A percentile compares a stretch with the other conserved stretches of the same genome.
These are phyloP conservation scores for Graphium sp. DNA, from an alignment of 2,329 filamentous ascomycete species.

Conservation along the genomic window DNA sequence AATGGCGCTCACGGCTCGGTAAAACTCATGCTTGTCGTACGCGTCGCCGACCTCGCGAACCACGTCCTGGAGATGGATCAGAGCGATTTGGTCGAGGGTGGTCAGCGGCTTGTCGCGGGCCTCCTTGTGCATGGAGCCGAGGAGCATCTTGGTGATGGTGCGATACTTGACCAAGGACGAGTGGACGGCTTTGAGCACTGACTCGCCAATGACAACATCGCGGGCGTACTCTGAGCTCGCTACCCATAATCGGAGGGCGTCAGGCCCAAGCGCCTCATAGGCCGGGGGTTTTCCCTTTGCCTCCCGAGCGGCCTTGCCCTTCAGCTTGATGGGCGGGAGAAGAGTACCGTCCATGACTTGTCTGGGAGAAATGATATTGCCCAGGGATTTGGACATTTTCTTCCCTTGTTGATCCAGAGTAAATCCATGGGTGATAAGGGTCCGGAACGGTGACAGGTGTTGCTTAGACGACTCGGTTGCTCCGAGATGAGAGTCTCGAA, in stretches of 20 bases:
- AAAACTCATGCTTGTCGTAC: slow-evolving; percentile 63
- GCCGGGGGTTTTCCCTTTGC: slow-evolving; percentile 9
- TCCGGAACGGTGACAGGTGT: slow-evolving; percentile 54
- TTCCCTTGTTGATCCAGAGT: slow-evolving; percentile 77
- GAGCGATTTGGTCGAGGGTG: slow-evolving; percentile 54
- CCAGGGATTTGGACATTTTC: slow-evolving; percentile 97
- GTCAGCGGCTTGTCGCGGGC: slow-evolving; percentile 33
- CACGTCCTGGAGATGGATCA: slow-evolving; percentile 54
- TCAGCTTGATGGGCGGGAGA: slow-evolving; percentile 50
- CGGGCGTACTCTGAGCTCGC: slow-evolving; percentile 83
- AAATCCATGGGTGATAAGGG: slow-evolving; percentile 90
- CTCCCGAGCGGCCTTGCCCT: slow-evolving; percentile 27
- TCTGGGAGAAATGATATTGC: slow-evolving; percentile 67
- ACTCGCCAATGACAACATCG: slow-evolving; percentile 68
- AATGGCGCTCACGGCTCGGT: slow-evolving; percentile 55
- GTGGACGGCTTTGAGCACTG: slow-evolving; percentile 62
- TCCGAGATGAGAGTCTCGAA: not conserved
- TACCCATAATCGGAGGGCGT: slow-evolving; percentile 80
- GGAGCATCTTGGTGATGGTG: slow-evolving; percentile 76
- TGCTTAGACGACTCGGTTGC: not conserved
- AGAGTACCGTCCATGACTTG: slow-evolving; percentile 77
- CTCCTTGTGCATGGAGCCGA: slow-evolving; percentile 53
- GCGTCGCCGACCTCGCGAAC: slow-evolving; percentile 47
- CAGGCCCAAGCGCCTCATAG: slow-evolving; percentile 63
- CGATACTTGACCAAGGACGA: slow-evolving; percentile 71